phyloP scores from a whole-genome alignment of 352 stramenopile genomes.

The Globisporangium apiculatum region DNA sequence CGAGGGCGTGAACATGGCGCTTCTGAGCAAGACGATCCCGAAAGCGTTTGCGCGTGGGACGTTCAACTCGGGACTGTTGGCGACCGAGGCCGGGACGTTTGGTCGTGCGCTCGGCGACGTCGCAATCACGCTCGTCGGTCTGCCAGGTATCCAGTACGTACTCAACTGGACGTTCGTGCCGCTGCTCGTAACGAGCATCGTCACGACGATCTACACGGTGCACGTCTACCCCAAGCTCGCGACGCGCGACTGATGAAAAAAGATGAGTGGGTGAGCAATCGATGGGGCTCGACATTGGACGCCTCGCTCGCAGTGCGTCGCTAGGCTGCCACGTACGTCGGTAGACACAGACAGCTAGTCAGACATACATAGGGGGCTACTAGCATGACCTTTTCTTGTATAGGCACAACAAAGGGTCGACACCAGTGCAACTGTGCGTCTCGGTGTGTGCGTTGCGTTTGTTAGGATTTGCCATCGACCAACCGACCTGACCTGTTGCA shows the following conservation, averaged over 20 bases:
- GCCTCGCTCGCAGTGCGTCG: too few species aligned
- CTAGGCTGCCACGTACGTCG: too few species aligned
- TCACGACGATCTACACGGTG: conserved; percentile 64
- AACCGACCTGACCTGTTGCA: too few species aligned
- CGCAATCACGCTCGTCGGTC: conserved; percentile 73
- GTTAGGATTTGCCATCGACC: too few species aligned
- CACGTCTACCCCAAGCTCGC: conserved; percentile 65
- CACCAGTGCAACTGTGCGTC: neutral
- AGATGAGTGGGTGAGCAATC: neutral
- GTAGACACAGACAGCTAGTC: neutral
- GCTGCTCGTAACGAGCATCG: conserved; percentile 40
- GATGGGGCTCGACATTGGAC: too few species aligned
- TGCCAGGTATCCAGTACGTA: conserved; percentile 77
- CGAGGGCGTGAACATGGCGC: conserved; percentile 91
- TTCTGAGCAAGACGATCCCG: conserved; percentile 92
- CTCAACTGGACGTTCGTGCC: conserved; percentile 81
- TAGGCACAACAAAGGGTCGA: too few species aligned
- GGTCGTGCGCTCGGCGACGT: conserved; percentile 83
- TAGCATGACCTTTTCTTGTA: neutral
- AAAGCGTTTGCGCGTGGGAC: conserved; percentile 89
- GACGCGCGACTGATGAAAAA: conserved; percentile 32
- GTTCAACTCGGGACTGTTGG: conserved; percentile 93
- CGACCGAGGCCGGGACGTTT: conserved; percentile 89
- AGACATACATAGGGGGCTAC: neutral
- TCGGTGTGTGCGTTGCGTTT: neutral